phyloP scores from a whole-genome alignment of 2,329 filamentous ascomycete species.

The Tolypocladium amazonense region DNA sequence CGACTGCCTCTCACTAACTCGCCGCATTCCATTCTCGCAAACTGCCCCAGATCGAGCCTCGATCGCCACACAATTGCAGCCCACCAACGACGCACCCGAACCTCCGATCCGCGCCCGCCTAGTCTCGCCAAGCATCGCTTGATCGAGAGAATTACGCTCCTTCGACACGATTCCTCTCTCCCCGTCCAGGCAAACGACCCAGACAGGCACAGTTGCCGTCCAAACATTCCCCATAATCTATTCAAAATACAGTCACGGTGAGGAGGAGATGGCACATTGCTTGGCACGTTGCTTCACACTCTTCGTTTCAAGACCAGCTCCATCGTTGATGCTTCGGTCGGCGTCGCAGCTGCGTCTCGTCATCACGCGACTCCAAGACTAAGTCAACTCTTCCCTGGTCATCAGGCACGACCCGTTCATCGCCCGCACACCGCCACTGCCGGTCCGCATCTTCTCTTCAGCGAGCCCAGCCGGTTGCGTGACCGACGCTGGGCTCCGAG shows the following conservation, averaged over 20 bases:
- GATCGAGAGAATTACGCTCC: neutral
- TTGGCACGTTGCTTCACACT: constrained; percentile 5
- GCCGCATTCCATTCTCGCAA: neutral
- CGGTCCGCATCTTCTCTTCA: neutral
- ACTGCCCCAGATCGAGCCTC: neutral
- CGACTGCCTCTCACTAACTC: neutral
- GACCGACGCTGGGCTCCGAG: constrained; percentile 9
- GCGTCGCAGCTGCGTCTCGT: neutral
- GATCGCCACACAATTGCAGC: neutral
- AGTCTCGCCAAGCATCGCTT: neutral
- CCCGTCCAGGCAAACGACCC: neutral
- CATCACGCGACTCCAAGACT: neutral
- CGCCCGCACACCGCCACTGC: neutral
- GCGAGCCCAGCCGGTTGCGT: constrained; percentile 1
- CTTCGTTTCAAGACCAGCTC: constrained; percentile 1
- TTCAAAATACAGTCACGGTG: neutral
- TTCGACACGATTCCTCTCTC: neutral
- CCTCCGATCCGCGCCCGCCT: neutral
- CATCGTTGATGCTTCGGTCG: constrained; percentile 1
- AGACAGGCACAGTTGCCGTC: neutral
- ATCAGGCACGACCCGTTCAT: neutral
- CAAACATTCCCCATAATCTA: neutral
- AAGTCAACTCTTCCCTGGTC: neutral
- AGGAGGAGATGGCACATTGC: constrained; percentile 7
- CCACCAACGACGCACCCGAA: neutral